Conservation (phyloP, 441 rosid species). For the Biscutella laevigata region DNA sequence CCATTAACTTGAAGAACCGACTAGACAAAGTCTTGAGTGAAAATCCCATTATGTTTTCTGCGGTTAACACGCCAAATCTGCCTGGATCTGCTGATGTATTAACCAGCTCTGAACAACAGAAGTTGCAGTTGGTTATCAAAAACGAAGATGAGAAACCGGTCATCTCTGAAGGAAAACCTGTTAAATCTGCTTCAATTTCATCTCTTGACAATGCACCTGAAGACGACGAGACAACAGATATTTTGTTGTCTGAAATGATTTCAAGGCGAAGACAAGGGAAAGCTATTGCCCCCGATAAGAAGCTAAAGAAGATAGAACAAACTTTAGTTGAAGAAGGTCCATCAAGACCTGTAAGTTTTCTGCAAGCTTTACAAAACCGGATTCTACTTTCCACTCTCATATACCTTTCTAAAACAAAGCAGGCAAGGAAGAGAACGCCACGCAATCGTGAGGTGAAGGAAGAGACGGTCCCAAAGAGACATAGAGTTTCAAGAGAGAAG, state of each 20-base stretch:
- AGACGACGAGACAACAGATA: conserved; percentile 26
- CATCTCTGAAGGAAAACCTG: conserved; percentile 22
- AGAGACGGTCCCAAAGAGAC: conserved; percentile 29
- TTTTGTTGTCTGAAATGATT: conserved; percentile 31
- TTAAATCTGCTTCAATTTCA: conserved; percentile 22
- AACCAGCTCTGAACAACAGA: conserved; percentile 32
- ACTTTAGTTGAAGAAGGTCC: conserved; percentile 26
- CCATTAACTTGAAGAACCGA: conserved; percentile 39
- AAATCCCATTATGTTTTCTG: conserved; percentile 49
- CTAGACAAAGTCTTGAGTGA: conserved; percentile 54
- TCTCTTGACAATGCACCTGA: conserved; percentile 28
- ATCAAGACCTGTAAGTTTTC: conserved; percentile 33
- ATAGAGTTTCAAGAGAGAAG: conserved; percentile 22
- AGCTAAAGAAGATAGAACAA: conserved; percentile 20
- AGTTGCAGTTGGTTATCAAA: conserved; percentile 22
- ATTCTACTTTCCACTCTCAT: neutral
- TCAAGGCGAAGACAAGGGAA: conserved; percentile 35
- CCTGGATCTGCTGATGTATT: conserved; percentile 34
- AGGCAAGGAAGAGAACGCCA: conserved; percentile 27
- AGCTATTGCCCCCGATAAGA: conserved; percentile 27
- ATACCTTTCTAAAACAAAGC: neutral
- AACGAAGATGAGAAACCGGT: conserved; percentile 24
- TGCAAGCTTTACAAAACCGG: neutral
- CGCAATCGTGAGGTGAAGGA: conserved; percentile 33
- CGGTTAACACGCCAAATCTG: conserved; percentile 38